phyloP scores from a whole-genome alignment of 2,329 filamentous ascomycete species.

The Aspergillus ibericus region DNA sequence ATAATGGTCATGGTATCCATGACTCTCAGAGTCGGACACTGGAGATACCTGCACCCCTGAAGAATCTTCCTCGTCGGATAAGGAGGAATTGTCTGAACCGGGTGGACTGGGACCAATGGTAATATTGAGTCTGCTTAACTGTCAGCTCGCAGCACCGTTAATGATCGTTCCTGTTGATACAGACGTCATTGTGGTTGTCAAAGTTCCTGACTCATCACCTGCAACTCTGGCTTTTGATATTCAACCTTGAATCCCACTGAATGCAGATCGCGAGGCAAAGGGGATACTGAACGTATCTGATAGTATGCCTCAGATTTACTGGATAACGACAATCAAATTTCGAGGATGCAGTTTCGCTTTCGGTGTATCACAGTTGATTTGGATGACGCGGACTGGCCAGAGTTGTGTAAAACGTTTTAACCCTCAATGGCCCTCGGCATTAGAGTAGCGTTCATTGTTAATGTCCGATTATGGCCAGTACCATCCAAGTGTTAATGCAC shows the following conservation, averaged over 20 bases:
- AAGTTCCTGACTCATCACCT: background rate
- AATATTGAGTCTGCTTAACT: constrained; percentile 42
- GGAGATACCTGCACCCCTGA: constrained; percentile 47
- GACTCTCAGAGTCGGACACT: constrained; percentile 41
- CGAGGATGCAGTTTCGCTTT: background rate
- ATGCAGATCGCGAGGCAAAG: background rate
- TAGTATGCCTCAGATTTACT: background rate
- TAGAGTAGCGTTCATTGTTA: background rate
- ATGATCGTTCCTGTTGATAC: constrained; percentile 5
- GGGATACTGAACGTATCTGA: background rate
- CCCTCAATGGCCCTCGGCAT: background rate
- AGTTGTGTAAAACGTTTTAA: background rate
- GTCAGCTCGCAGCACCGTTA: constrained; percentile 11
- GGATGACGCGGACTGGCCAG: background rate
- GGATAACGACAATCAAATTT: background rate
- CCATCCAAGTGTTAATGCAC: background rate
- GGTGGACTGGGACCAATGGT: constrained; percentile 42
- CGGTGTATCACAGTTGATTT: background rate
- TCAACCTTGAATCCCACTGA: background rate
- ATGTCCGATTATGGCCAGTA: background rate
- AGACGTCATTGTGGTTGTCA: constrained; percentile 22
- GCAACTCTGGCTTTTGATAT: background rate
- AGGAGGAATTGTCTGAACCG: constrained; percentile 41
- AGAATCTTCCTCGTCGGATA: constrained; percentile 47
- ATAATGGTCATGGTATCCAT: constrained; percentile 40